A percentile compares a stretch with the other conserved stretches of the same genome.
Evolutionary conservation across 2,329 filamentous ascomycete species (phyloP).

Genomic region (Fusarium humuli): DNA sequence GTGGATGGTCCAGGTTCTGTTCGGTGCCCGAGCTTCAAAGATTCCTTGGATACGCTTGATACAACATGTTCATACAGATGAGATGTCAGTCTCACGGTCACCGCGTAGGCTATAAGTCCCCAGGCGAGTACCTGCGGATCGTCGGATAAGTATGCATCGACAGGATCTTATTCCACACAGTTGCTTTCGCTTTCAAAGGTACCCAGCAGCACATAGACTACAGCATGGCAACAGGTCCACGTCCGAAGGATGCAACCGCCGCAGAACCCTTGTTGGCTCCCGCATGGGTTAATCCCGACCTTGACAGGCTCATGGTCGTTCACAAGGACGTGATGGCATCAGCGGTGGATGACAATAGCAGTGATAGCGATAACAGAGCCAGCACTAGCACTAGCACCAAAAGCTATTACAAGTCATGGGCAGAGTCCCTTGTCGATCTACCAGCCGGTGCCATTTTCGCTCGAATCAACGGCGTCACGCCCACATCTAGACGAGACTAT

Average conservation of each 20-base stretch:
- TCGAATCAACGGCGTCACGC: not conserved
- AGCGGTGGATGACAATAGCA: not conserved
- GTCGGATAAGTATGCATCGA: not conserved
- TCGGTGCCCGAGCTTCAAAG: not conserved
- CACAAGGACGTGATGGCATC: not conserved
- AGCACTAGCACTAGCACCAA: not conserved
- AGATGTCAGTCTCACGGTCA: not conserved
- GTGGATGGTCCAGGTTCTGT: not conserved
- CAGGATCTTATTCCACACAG: not conserved
- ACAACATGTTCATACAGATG: not conserved
- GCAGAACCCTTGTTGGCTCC: constrained; percentile 3
- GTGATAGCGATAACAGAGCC: not conserved
- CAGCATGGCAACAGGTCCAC: not conserved
- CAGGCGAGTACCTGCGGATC: not conserved
- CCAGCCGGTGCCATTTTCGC: not conserved
- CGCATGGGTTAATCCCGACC: constrained; percentile 5
- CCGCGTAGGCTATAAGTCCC: not conserved
- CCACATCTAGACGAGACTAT: not conserved
- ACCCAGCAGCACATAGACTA: not conserved
- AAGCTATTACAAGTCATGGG: constrained; percentile 3
- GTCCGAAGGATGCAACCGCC: not conserved
- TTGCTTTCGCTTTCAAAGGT: not conserved
- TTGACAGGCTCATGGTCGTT: not conserved
- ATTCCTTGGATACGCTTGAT: not conserved
- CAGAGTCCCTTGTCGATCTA: not conserved